These are phyloP conservation scores for Schoenoplectus tabernaemontani DNA, from an alignment of 202 grass and related monocot genomes.

Conservation along the genomic window DNA sequence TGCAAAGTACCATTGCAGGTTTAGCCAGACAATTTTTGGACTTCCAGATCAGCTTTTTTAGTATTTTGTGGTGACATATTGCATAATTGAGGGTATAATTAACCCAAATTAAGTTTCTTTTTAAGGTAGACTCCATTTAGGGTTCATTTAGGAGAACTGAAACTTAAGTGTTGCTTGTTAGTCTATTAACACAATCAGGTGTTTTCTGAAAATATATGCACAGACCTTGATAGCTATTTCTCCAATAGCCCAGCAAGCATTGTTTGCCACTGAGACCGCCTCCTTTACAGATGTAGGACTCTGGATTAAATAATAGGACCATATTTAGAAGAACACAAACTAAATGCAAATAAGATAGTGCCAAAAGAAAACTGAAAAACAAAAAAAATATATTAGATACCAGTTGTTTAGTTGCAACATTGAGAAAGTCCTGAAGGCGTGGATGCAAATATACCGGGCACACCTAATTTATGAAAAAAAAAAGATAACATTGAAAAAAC, in stretches of 20 bases:
- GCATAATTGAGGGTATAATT: too few relatives aligned
- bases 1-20: not conserved
- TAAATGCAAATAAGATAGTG: not conserved
- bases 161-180: not conserved
- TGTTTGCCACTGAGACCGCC: conserved; percentile 93
- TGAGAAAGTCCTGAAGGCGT: conserved; percentile 79
- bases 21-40: not conserved
- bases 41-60: not conserved
- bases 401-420: conserved; percentile 86
- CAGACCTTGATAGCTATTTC: conserved; percentile 93
- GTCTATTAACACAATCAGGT: not conserved
- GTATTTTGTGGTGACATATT: not conserved
- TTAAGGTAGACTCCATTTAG: not conserved
- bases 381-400: conserved; percentile 32
- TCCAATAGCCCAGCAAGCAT: conserved; percentile 99
- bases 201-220: conserved; percentile 17
- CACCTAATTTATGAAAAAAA: conserved; percentile 43
- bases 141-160: conserved; percentile 7
- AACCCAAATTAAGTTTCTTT: too few relatives aligned
- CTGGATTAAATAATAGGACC: conserved; percentile 41
- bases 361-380: not conserved
- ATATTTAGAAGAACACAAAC: conserved; percentile 11
- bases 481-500: too few relatives aligned
- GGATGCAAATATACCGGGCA: conserved; percentile 83
- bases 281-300: conserved; percentile 68